Evolutionary conservation across 169 alveolate species (phyloP), one percentile per base, ranked within the genome.

Genomic region (Eimeria sp.): DNA sequence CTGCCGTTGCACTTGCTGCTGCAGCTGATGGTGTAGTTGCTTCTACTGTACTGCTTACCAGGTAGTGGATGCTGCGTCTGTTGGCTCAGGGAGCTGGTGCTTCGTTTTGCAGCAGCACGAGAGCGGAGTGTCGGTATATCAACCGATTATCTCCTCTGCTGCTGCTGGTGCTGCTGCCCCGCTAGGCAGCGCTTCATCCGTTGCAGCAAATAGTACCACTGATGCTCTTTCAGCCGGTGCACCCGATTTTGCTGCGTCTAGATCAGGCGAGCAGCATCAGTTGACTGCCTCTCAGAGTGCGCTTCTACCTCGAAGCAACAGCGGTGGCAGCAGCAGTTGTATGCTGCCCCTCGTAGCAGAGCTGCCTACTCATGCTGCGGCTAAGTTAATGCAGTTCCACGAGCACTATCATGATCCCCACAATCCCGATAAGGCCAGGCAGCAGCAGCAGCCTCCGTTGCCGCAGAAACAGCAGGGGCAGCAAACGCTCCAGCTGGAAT

Each of bases 161-260:
- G 70, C 70, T 16, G 87, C 87, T 11, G 87, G 7, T 43, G 87
- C 63, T 76, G 63, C 87, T 40, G 87, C 84, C 84, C 57, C 57
- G 1, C 84, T 10, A 73, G 30, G 9, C 49, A 73, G 84, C 18
- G 18, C 84, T n/a, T 7, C 45, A n/a, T 45, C 84, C 11, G 84
- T 49, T 30, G 14, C 84, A 5, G 75, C 30, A n/a, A 65, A n/a
- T n/a, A 65, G 11, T 16, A 14, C 80, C 27, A 22, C 80, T 70
- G 80, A 43, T 34, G 80, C 47, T 70, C 49, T 47, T 70, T 22
- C 80, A n/a, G 80, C 80, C 0, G 47, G 49, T 30, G 80, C 80
- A 70, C 30, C 75, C 16, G 20, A 65, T 16, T 20, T 11, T 65
- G 11, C 13, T 65, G 43, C 13, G 78, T 3, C 78, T 9, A 54